Base-by-base conservation (phyloP, 192 early-diverging fungal species). In the Lunasporangiospora selenospora region DNA sequence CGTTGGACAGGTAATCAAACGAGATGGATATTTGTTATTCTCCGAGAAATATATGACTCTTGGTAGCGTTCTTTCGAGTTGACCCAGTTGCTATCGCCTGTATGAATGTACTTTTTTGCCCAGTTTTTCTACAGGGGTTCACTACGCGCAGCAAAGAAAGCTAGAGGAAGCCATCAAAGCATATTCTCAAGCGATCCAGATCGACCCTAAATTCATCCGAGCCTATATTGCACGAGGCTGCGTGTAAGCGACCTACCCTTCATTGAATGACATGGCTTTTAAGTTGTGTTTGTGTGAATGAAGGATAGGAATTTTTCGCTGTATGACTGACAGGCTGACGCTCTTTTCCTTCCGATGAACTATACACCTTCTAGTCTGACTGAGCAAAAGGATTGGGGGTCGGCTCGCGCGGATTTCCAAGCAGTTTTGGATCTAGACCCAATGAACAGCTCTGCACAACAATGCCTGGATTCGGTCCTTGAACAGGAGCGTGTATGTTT, bases 231-330 rank as follows among this genome's bases (percentile, higher is more conserved):
- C 69, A 16, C 53, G 69, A 23, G 69, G 69, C 58, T 73, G 69
- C 69, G 58, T 61, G 69, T 73, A 73, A 47, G 69, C n/a, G n/a
- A n/a, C 63, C 32, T 3, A n/a, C n/a, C n/a, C n/a, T n/a, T n/a
- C n/a, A n/a, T n/a, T n/a, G n/a, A n/a, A n/a, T n/a, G n/a, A n/a
- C n/a, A n/a, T n/a, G n/a, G n/a, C n/a, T n/a, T n/a, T n/a, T n/a
- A n/a, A n/a, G n/a, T n/a, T n/a, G n/a, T n/a, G n/a, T n/a, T n/a
- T n/a, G n/a, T n/a, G n/a, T n/a, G n/a, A n/a, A n/a, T n/a, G n/a
- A n/a, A n/a, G n/a, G n/a, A n/a, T n/a, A n/a, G n/a, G n/a, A n/a
- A n/a, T n/a, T n/a, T n/a, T n/a, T n/a, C 15, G n/a, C 47, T 47
- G 4, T 3, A 40, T 47, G 24, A 46, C n/a, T n/a, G n/a, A n/a